phyloP scores from a whole-genome alignment of 2,329 filamentous ascomycete genomes.

The Arthrinium puccinioides region DNA sequence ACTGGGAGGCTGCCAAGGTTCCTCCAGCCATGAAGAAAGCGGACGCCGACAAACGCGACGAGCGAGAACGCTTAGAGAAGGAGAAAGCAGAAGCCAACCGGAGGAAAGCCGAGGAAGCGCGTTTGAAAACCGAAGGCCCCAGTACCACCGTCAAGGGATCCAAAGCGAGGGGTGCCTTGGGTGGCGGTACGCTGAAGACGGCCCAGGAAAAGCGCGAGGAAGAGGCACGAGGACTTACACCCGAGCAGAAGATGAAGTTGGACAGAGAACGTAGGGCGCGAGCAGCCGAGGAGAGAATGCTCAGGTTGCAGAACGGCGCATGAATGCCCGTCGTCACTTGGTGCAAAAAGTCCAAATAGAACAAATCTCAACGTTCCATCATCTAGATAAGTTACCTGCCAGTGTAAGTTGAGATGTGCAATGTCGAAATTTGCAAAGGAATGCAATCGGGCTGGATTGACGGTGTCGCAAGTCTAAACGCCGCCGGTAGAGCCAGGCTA shows the following conservation, averaged over 20 bases:
- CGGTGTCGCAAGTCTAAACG: too few relatives aligned
- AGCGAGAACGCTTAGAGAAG: slow-evolving; percentile 62
- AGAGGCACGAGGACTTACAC: slow-evolving; percentile 75
- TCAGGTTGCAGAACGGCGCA: slow-evolving; percentile 56
- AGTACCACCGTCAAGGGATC: slow-evolving; percentile 32
- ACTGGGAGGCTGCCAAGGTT: slow-evolving; percentile 72
- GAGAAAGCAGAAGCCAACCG: slow-evolving; percentile 63
- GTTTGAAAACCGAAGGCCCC: slow-evolving; percentile 60
- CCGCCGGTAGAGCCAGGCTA: too few relatives aligned
- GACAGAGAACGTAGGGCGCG: slow-evolving; percentile 86
- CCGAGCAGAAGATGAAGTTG: slow-evolving; percentile 76
- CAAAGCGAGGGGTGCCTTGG: slow-evolving; percentile 44
- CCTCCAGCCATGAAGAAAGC: slow-evolving; percentile 62
- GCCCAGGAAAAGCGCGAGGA: slow-evolving; percentile 77
- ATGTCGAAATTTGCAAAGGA: too few relatives aligned
- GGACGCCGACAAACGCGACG: slow-evolving; percentile 63
- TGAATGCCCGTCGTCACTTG: too few relatives aligned
- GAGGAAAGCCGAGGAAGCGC: slow-evolving; percentile 66
- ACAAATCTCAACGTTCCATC: too few relatives aligned
- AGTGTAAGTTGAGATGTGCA: too few relatives aligned
- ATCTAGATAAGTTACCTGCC: too few relatives aligned
- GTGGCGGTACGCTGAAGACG: slow-evolving; percentile 60
- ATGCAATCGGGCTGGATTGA: too few relatives aligned
- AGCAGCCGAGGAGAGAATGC: slow-evolving; percentile 83
- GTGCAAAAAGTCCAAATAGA: too few relatives aligned